Base-by-base conservation (phyloP, 73 alveolate genomes). In the Tetrahymena elliotti region DNA sequence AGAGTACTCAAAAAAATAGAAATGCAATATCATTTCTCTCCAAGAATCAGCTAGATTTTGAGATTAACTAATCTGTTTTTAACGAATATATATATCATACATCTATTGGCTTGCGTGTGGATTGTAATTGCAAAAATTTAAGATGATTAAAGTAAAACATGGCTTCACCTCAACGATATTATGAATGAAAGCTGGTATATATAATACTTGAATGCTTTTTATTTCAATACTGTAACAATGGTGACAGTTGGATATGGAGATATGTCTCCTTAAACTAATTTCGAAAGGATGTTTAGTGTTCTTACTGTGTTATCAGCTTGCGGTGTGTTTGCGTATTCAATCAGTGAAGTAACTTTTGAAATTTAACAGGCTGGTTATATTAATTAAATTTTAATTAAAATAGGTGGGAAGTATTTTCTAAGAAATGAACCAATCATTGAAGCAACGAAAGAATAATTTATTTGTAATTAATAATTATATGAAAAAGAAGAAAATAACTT, bases 181-280 rank as follows among this genome's bases (percentile, higher is more conserved):
- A 0, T 24, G 34, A 31, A 68, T 68, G 88, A 68, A 68, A 3
- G 0, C 2, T 68, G 88, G 88, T 68, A n/a, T 27, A 68, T 68
- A 0, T 68, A 68, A 24, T 68, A 68, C n/a, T 24, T 68, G n/a
- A 24, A 68, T 24, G 88, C 96, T 0, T 37, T 94, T 16, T 94
- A 94, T 84, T 94, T 94, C 93, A 94, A 94, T 36, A 94, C 93
- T 8, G 93, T 94, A 6, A 96, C 98, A 35, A 97, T 96, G 98
- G 94, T 95, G 27, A 97, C 98, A 7, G 98, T 97, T 16, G 99
- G 98, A 33, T 97, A 97, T 84, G 99, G 99, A 10, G 99, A 97
- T 84, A 92, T 97, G 9, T 41, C 96, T 18, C 98, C 98, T 38
- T 34, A 93, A 53, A 97, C 95, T 22, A 93, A 95, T 37, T 40